Percentiles rank a stretch among this genome's conserved stretches.
These are phyloP conservation scores for Trichophyton simii DNA, from an alignment of 2,329 filamentous ascomycete species.

Conservation along the genomic window DNA sequence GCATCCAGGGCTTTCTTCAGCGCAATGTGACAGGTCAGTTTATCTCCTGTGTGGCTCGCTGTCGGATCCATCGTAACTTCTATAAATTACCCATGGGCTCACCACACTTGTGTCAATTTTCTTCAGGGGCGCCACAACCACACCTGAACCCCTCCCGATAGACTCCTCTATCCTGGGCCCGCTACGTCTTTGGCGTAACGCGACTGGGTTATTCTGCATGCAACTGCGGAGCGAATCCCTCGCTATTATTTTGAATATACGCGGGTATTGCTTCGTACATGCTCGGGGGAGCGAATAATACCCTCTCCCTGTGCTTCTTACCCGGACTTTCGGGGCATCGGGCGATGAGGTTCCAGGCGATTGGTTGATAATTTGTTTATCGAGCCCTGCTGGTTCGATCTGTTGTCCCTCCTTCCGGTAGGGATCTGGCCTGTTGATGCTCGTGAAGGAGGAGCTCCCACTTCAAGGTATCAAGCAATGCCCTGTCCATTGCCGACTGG, in stretches of 20 bases:
- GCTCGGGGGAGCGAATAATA: neutral
- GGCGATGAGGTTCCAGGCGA: neutral
- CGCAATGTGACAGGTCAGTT: conserved; percentile 2
- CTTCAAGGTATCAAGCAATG: neutral
- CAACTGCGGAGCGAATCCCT: neutral
- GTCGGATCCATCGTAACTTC: neutral
- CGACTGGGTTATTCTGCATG: neutral
- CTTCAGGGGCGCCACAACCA: neutral
- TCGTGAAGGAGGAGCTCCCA: neutral
- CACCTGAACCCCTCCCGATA: neutral
- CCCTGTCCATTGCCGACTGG: neutral
- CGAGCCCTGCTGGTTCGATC: neutral
- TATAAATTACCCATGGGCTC: conserved; percentile 3
- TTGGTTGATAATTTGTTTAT: neutral
- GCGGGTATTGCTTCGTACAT: conserved; percentile 1
- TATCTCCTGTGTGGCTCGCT: conserved; percentile 2
- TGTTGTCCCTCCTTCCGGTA: neutral
- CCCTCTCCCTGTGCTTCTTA: neutral
- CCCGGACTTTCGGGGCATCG: neutral
- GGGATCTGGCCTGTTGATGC: neutral
- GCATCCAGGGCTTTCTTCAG: neutral
- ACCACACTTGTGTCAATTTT: conserved; percentile 1
- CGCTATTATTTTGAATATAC: neutral
- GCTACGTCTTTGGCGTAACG: conserved; percentile 1
- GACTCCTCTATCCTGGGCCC: neutral